phyloP scores from a whole-genome alignment of 1,139 yeast species.

The Saccharomyces hybrid region DNA sequence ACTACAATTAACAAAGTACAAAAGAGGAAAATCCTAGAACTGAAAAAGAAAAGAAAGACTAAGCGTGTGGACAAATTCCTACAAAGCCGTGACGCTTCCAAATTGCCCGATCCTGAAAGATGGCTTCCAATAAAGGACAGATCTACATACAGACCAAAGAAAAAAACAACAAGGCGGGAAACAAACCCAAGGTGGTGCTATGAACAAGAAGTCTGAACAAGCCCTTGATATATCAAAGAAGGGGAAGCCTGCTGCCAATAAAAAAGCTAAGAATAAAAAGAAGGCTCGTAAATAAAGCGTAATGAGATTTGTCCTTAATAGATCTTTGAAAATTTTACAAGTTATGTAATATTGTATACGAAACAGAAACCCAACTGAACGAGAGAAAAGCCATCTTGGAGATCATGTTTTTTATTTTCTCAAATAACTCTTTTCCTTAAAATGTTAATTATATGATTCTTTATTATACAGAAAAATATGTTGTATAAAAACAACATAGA shows the following conservation, averaged over 20 bases:
- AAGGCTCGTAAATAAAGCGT: slow-evolving; percentile 29
- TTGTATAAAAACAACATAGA: not conserved
- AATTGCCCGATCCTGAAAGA: slow-evolving; percentile 58
- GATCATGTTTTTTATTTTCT: slow-evolving; percentile 4
- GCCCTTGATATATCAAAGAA: slow-evolving; percentile 38
- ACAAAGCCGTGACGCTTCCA: slow-evolving; percentile 35
- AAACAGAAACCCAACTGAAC: not conserved
- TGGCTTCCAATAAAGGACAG: slow-evolving; percentile 89
- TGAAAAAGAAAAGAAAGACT: slow-evolving; percentile 37
- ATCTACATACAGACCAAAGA: slow-evolving; percentile 70
- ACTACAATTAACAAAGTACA: slow-evolving; percentile 16
- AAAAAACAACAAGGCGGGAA: slow-evolving; percentile 42
- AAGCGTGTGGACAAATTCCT: slow-evolving; percentile 38
- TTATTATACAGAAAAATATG: not conserved
- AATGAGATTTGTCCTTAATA: not conserved
- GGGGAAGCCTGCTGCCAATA: slow-evolving; percentile 30
- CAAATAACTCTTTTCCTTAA: not conserved
- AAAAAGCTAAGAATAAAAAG: slow-evolving; percentile 21
- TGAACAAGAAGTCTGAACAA: slow-evolving; percentile 48
- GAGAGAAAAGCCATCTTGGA: not conserved
- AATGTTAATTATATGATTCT: not conserved
- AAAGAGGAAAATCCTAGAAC: slow-evolving; percentile 18
- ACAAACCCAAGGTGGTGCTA: slow-evolving; percentile 64
- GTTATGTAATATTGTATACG: not conserved
- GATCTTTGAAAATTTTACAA: slow-evolving; percentile 3